Conservation (phyloP, 257 asterid species). For the Datura wrightii region DNA sequence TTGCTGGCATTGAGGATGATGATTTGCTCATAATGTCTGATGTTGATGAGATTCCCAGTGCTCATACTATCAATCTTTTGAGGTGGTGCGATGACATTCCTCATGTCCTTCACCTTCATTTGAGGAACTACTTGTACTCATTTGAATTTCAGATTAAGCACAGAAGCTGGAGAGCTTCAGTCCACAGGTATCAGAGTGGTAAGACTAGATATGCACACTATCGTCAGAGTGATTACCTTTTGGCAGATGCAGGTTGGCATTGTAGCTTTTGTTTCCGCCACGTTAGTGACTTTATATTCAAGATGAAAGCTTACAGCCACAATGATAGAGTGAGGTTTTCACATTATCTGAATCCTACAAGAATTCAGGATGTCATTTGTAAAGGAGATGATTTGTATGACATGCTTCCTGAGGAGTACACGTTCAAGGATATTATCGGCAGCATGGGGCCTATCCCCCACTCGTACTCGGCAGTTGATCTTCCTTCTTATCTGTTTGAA, state of each 20-base stretch:
- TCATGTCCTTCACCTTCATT: slow-evolving; percentile 70
- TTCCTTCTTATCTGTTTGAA: slow-evolving; percentile 71
- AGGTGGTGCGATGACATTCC: slow-evolving; percentile 90
- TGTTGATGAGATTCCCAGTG: slow-evolving; percentile 85
- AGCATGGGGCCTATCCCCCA: slow-evolving; percentile 90
- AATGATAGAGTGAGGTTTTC: slow-evolving; percentile 79
- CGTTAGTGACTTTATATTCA: slow-evolving; percentile 74
- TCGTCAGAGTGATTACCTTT: slow-evolving; percentile 67
- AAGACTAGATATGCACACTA: slow-evolving; percentile 81
- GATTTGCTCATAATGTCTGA: slow-evolving; percentile 90
- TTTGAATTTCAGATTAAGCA: slow-evolving; percentile 72
- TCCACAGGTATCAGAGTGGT: slow-evolving; percentile 70
- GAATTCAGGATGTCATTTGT: slow-evolving; percentile 82
- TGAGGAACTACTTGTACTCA: slow-evolving; percentile 78
- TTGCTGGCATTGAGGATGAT: slow-evolving; percentile 86
- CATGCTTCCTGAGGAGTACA: slow-evolving; percentile 91
- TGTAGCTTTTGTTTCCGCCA: slow-evolving; percentile 89
- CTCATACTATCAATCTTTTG: slow-evolving; percentile 73
- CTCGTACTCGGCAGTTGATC: slow-evolving; percentile 84
- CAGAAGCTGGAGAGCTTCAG: slow-evolving; percentile 92
- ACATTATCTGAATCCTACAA: slow-evolving; percentile 72
- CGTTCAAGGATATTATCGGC: slow-evolving; percentile 79
- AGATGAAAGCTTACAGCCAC: slow-evolving; percentile 96
- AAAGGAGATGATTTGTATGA: slow-evolving; percentile 83
- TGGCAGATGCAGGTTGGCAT: slow-evolving; percentile 94